These are phyloP conservation scores for Helianthus annuus DNA, from an alignment of 129 eudicot genomes.

Conservation along the genomic window DNA sequence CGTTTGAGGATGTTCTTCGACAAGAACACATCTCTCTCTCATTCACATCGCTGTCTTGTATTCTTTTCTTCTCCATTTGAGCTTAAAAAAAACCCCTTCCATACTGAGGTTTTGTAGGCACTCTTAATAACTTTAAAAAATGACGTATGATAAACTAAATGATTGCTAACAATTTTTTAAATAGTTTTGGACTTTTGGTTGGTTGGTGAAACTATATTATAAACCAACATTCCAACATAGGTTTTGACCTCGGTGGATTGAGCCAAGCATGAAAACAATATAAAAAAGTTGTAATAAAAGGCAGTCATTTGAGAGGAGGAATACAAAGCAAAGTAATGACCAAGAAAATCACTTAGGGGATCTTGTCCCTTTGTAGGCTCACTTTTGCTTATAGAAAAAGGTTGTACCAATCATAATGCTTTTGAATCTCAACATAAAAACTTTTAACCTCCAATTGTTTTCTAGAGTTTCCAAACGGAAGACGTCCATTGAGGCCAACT, in stretches of 20 bases:
- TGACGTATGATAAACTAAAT: too few relatives aligned
- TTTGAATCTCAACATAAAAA: conserved; percentile 22
- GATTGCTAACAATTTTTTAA: too few relatives aligned
- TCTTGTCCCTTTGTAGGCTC: conserved; percentile 42
- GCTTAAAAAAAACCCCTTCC: too few relatives aligned
- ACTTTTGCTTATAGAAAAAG: conserved; percentile 35
- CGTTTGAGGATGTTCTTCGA: too few relatives aligned
- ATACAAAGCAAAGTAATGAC: conserved; percentile 43
- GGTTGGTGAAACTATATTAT: conserved; percentile 25
- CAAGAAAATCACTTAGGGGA: conserved; percentile 36
- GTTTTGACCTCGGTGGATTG: conserved; percentile 35
- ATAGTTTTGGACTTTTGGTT: not conserved
- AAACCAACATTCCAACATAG: conserved; percentile 34
- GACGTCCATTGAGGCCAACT: too few relatives aligned
- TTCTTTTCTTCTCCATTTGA: too few relatives aligned
- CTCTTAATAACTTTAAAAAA: too few relatives aligned
- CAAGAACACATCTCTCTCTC: too few relatives aligned
- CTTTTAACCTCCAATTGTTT: conserved; percentile 8
- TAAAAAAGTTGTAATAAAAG: conserved; percentile 28
- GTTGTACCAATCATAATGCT: conserved; percentile 37
- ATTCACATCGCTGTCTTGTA: too few relatives aligned
- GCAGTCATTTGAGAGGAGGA: conserved; percentile 26
- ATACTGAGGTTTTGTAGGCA: too few relatives aligned
- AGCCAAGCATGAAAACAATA: conserved; percentile 22
- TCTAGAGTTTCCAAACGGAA: conserved; percentile 27